A percentile compares a stretch with the other conserved stretches of the same genome.
Evolutionary conservation across 1,139 yeast species (phyloP).

Genomic region (Geotrichum fermentans): DNA sequence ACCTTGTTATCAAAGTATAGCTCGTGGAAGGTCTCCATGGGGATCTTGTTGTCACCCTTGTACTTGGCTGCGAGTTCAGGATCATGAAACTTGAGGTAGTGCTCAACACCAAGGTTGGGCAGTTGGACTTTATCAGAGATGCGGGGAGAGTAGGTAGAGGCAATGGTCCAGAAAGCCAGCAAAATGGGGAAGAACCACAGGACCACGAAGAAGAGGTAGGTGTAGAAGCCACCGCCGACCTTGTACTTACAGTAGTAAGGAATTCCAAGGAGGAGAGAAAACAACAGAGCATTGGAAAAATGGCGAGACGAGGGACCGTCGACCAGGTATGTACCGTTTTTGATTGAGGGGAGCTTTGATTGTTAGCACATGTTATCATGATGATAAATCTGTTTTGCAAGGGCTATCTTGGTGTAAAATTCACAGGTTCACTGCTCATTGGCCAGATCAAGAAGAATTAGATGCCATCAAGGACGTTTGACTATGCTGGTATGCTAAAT

Average conservation of each 20-base stretch:
- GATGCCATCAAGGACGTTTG: too few relatives aligned
- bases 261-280: slow-evolving; percentile 50
- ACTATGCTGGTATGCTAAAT: too few relatives aligned
- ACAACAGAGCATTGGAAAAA: slow-evolving; percentile 60
- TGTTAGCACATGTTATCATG: background rate
- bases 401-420: too few relatives aligned
- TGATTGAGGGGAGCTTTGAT: slow-evolving; percentile 62
- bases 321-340: slow-evolving; percentile 84
- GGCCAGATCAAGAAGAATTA: too few relatives aligned
- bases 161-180: slow-evolving; percentile 75
- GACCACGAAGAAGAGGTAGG: slow-evolving; percentile 49
- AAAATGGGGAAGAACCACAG: slow-evolving; percentile 62
- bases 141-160: slow-evolving; percentile 76
- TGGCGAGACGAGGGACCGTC: slow-evolving; percentile 85
- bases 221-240: slow-evolving; percentile 69
- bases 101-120: slow-evolving; percentile 74
- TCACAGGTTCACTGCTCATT: too few relatives aligned
- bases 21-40: slow-evolving; percentile 91
- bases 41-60: slow-evolving; percentile 68
- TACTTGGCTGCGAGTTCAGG: slow-evolving; percentile 67
- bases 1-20: slow-evolving; percentile 80
- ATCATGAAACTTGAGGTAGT: slow-evolving; percentile 78
- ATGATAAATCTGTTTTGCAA: background rate
- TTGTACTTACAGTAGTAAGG: slow-evolving; percentile 64
- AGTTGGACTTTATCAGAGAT: slow-evolving; percentile 69